Percentiles rank a stretch among this genome's conserved stretches.
These are phyloP conservation scores for Salix brachista DNA, from an alignment of 345 rosid genomes.

Conservation along the genomic window DNA sequence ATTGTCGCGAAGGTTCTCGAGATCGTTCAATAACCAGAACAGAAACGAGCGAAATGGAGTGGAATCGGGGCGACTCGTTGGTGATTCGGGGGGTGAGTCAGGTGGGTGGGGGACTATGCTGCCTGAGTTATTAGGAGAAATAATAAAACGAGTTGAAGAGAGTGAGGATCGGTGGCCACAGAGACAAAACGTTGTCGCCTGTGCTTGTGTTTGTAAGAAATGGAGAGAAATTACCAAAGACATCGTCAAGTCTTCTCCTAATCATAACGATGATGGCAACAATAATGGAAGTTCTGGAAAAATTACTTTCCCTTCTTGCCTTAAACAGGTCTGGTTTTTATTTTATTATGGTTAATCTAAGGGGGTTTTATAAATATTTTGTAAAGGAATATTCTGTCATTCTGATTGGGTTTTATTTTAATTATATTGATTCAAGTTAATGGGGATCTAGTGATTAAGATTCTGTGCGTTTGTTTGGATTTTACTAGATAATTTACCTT, in stretches of 20 bases:
- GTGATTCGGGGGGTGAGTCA: constrained; percentile 4
- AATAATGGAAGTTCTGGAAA: constrained; percentile 24
- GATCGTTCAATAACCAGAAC: constrained; percentile 34
- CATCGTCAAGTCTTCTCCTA: constrained; percentile 44
- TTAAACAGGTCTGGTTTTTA: constrained; percentile 53
- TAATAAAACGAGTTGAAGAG: constrained; percentile 72
- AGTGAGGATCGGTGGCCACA: constrained; percentile 73
- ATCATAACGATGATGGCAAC: neutral
- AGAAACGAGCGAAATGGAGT: constrained; percentile 5
- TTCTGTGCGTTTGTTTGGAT: neutral
- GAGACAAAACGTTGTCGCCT: constrained; percentile 58
- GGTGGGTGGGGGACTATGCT: constrained; percentile 62
- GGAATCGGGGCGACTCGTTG: constrained; percentile 9
- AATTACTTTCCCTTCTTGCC: constrained; percentile 92
- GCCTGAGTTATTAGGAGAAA: constrained; percentile 77
- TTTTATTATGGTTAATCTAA: neutral
- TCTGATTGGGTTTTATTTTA: neutral
- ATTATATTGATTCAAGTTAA: neutral
- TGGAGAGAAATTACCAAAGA: constrained; percentile 77
- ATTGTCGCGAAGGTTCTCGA: constrained; percentile 56
- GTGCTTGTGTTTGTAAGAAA: constrained; percentile 78
- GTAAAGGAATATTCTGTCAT: neutral
- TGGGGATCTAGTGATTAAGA: neutral
- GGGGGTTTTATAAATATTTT: neutral
- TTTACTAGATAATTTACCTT: neutral